A percentile compares a stretch with the other conserved stretches of the same genome.
These are phyloP conservation scores for Isatis lusitanica DNA, from an alignment of 441 rosid genomes.

Conservation along the genomic window DNA sequence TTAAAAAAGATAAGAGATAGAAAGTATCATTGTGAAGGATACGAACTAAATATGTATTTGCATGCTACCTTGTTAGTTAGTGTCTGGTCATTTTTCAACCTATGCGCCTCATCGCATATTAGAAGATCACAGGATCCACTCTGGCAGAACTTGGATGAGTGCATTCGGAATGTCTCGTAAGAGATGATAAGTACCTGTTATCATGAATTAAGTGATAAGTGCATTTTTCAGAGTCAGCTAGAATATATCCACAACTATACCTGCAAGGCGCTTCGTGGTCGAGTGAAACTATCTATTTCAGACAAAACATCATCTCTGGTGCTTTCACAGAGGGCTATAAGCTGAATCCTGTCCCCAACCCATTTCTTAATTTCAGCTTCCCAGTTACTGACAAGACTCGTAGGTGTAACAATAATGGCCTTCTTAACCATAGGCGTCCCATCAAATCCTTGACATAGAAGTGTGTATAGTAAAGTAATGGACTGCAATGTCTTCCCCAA, in stretches of 20 bases:
- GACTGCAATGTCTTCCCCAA: slow-evolving; percentile 99
- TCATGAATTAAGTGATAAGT: slow-evolving; percentile 34
- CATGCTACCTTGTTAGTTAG: slow-evolving; percentile 80
- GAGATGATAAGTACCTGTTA: slow-evolving; percentile 87
- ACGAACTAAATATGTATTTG: slow-evolving; percentile 22
- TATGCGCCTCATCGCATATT: slow-evolving; percentile 98
- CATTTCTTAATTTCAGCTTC: slow-evolving; percentile 96
- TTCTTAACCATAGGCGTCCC: slow-evolving; percentile 92
- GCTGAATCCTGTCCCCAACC: slow-evolving; percentile 89
- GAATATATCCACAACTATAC: slow-evolving; percentile 42
- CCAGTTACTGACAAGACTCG: slow-evolving; percentile 99
- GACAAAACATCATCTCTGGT: slow-evolving; percentile 86
- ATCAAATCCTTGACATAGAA: slow-evolving; percentile 89
- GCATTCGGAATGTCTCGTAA: slow-evolving; percentile 98
- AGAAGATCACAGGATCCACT: slow-evolving; percentile 91
- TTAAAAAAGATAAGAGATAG: slow-evolving; percentile 24
- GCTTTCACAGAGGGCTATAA: slow-evolving; percentile 95
- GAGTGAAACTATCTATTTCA: slow-evolving; percentile 81
- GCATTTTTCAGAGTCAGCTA: slow-evolving; percentile 25
- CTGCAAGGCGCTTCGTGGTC: slow-evolving; percentile 69
- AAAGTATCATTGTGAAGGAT: slow-evolving; percentile 14
- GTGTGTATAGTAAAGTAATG: slow-evolving; percentile 84
- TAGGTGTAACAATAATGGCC: slow-evolving; percentile 94
- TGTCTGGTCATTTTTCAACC: slow-evolving; percentile 93
- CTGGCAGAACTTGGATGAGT: slow-evolving; percentile 81